phyloP scores from a whole-genome alignment of 306 rosid species.

The Lathyrus tuberosus region DNA sequence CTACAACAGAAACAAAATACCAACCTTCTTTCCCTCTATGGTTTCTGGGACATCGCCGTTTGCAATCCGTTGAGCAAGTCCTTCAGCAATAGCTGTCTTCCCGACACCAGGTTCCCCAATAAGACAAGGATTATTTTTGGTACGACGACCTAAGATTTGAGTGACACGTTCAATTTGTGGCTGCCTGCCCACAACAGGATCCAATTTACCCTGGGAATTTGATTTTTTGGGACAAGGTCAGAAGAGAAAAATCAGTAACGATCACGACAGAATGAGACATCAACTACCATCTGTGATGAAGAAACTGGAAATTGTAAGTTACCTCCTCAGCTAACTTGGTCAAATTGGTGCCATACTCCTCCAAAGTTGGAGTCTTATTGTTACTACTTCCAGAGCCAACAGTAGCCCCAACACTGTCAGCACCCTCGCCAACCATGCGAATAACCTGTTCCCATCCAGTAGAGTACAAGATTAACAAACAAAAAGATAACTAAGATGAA shows the following conservation, averaged over 20 bases:
- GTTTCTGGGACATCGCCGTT: constrained; percentile 97
- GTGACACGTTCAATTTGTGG: constrained; percentile 91
- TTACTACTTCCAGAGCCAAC: constrained; percentile 86
- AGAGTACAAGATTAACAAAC: constrained; percentile 15
- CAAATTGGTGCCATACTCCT: constrained; percentile 94
- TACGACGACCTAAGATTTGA: constrained; percentile 90
- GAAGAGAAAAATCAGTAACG: neutral
- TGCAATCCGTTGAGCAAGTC: constrained; percentile 93
- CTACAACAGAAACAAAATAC: constrained; percentile 1
- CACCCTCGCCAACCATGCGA: constrained; percentile 99
- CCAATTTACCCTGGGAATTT: constrained; percentile 76
- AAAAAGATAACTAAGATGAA: neutral
- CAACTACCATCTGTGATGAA: constrained; percentile 20
- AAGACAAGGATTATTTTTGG: constrained; percentile 93
- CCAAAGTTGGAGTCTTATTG: constrained; percentile 93
- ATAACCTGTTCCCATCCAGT: constrained; percentile 67
- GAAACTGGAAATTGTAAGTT: neutral
- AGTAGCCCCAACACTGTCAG: constrained; percentile 84
- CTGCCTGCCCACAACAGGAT: constrained; percentile 98
- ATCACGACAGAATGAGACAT: neutral
- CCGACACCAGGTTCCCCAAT: constrained; percentile 99
- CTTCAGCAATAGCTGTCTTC: constrained; percentile 97
- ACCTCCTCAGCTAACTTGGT: constrained; percentile 98
- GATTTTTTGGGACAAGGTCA: neutral
- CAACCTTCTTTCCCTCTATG: constrained; percentile 93